Conservation (phyloP, 495 filamentous ascomycete genomes). For the Halenospora varia region DNA sequence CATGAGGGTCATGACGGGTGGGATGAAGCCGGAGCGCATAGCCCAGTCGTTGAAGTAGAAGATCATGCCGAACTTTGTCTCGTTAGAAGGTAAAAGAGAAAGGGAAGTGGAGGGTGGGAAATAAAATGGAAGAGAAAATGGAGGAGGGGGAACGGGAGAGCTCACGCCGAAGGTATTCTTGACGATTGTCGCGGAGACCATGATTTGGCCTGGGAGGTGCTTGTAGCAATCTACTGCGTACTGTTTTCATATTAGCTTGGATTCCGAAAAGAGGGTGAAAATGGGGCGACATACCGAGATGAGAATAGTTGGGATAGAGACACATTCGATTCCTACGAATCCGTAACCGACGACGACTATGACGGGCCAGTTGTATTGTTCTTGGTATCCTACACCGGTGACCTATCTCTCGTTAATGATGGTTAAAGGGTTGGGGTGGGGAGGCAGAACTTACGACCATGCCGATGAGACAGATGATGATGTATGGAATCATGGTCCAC, state of each 20-base stretch:
- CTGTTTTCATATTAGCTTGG: too few relatives aligned
- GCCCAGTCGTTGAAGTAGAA: slow-evolving; percentile 36
- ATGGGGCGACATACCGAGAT: slow-evolving; percentile 4
- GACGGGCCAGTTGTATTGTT: slow-evolving; percentile 47
- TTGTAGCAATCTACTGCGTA: slow-evolving; percentile 52
- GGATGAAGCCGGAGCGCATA: slow-evolving; percentile 39
- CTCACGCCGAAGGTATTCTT: slow-evolving; percentile 48
- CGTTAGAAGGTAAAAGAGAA: not conserved
- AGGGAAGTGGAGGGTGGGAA: not conserved
- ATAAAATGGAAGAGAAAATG: slow-evolving; percentile 13
- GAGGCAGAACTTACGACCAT: slow-evolving; percentile 38
- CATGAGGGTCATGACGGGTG: slow-evolving; percentile 48
- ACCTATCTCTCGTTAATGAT: slow-evolving; percentile 4
- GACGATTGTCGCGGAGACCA: slow-evolving; percentile 44
- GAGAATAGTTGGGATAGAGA: slow-evolving; percentile 49
- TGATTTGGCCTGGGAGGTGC: slow-evolving; percentile 49
- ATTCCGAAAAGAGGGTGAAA: not conserved
- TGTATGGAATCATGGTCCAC: slow-evolving; percentile 51
- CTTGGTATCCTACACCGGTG: slow-evolving; percentile 54
- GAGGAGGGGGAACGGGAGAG: slow-evolving; percentile 53
- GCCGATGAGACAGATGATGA: slow-evolving; percentile 51
- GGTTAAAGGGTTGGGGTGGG: not conserved
- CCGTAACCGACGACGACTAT: slow-evolving; percentile 42
- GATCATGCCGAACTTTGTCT: slow-evolving; percentile 19
- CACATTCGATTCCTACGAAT: slow-evolving; percentile 48